These are phyloP conservation scores for Mycena rosella DNA, from an alignment of 768 basidiomycete species.

Conservation along the genomic window DNA sequence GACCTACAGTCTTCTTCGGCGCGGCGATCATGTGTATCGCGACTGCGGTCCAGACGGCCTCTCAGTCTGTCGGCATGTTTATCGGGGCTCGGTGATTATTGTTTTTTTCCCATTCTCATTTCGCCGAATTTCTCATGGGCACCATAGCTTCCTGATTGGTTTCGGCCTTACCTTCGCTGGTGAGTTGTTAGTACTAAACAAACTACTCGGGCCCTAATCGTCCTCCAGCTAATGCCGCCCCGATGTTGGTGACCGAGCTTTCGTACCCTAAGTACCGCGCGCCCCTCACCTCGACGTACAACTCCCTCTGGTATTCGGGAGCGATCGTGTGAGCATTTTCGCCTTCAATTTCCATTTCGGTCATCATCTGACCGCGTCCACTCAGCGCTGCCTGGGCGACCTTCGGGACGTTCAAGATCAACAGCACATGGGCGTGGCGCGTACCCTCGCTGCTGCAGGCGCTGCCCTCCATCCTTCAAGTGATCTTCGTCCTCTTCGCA, in stretches of 20 bases:
- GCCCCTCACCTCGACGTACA: constrained; percentile 81
- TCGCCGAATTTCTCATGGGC: neutral
- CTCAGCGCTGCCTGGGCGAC: constrained; percentile 85
- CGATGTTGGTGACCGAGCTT: constrained; percentile 88
- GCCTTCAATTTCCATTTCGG: constrained; percentile 3
- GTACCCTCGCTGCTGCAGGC: constrained; percentile 82
- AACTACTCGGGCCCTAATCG: constrained; percentile 7
- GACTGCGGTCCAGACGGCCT: constrained; percentile 76
- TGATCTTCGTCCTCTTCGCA: constrained; percentile 73
- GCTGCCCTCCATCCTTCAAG: constrained; percentile 75
- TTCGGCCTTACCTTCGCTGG: constrained; percentile 82
- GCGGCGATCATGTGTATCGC: constrained; percentile 79
- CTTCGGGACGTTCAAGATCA: constrained; percentile 82
- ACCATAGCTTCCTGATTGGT: constrained; percentile 74
- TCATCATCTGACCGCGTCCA: neutral
- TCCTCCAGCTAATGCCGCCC: constrained; percentile 73
- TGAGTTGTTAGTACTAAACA: constrained; percentile 38
- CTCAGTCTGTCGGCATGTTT: constrained; percentile 83
- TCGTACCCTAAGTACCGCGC: constrained; percentile 88
- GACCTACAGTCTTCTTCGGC: constrained; percentile 74
- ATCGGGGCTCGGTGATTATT: constrained; percentile 77
- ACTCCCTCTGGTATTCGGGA: constrained; percentile 90
- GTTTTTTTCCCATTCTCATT: neutral
- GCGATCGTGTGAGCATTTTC: constrained; percentile 76
- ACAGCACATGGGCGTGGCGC: constrained; percentile 84